Conservation (phyloP, 306 rosid species). For the Abrus pulchellus region DNA sequence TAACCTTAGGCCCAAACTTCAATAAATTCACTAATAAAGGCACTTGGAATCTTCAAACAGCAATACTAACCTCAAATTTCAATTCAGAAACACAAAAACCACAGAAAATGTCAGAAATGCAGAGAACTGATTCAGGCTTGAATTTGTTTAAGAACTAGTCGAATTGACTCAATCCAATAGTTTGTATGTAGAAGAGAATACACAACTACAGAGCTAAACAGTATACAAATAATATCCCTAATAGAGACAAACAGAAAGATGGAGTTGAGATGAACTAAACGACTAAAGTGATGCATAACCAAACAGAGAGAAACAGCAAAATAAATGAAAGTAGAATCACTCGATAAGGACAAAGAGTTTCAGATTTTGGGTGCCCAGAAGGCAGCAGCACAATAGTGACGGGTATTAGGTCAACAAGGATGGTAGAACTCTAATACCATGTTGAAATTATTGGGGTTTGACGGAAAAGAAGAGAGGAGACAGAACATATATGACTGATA, state of each 20-base stretch:
- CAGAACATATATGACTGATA: slow-evolving; percentile 22
- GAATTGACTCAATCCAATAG: background rate
- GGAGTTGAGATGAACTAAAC: background rate
- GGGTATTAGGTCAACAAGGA: slow-evolving; percentile 5
- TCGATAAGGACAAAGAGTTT: slow-evolving; percentile 18
- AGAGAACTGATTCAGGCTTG: slow-evolving; percentile 5
- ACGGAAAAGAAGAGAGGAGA: slow-evolving; percentile 16
- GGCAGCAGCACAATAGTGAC: slow-evolving; percentile 8
- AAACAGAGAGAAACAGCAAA: slow-evolving; percentile 4
- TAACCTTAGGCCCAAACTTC: background rate
- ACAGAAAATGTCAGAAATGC: background rate
- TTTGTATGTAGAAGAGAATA: slow-evolving; percentile 1
- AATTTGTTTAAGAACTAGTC: background rate
- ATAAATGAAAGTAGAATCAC: background rate
- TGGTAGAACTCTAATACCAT: slow-evolving; percentile 30
- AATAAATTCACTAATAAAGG: background rate
- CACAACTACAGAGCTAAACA: background rate
- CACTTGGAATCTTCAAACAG: background rate
- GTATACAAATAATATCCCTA: background rate
- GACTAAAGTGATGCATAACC: slow-evolving; percentile 11
- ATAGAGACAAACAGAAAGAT: background rate
- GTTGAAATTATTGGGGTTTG: slow-evolving; percentile 17
- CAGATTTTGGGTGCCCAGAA: background rate
- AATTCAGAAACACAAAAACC: slow-evolving; percentile 8
- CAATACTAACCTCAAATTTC: background rate